These are phyloP conservation scores for Tetraselmis striata DNA, from an alignment of 139 green algal genomes.

Conservation along the genomic window DNA sequence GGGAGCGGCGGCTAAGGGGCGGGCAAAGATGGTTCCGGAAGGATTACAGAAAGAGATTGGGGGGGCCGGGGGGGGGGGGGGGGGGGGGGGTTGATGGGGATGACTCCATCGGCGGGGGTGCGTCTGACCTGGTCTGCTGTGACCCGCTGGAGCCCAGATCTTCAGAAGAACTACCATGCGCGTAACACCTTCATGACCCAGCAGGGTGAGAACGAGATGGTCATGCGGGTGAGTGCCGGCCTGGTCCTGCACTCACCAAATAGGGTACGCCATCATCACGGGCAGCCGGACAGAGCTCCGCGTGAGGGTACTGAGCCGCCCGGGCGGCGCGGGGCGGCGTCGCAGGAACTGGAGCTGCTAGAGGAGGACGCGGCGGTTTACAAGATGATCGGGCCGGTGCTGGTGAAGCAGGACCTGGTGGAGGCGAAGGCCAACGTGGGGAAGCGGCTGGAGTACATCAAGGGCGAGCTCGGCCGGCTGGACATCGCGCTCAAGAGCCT, in stretches of 20 bases:
- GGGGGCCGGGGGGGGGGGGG: too few species aligned
- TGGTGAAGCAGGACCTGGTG: conserved; percentile 78
- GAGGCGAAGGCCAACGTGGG: conserved; percentile 80
- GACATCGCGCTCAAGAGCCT: conserved; percentile 31
- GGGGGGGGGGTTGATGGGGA: too few species aligned
- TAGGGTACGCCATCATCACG: neutral
- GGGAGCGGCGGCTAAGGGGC: too few species aligned
- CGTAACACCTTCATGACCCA: conserved; percentile 52
- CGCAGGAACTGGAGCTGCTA: conserved; percentile 71
- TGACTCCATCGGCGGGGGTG: too few species aligned
- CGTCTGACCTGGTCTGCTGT: too few species aligned
- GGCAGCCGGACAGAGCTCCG: neutral
- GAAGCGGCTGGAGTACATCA: conserved; percentile 86
- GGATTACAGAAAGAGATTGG: too few species aligned
- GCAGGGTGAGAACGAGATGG: conserved; percentile 64
- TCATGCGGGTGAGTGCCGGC: conserved; percentile 39
- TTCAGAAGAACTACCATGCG: conserved; percentile 35
- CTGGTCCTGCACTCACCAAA: neutral
- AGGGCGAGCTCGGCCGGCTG: conserved; percentile 37
- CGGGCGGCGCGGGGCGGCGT: too few species aligned
- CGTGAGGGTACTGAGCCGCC: neutral
- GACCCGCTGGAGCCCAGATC: conserved; percentile 33
- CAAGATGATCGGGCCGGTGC: conserved; percentile 81
- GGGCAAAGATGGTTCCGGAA: too few species aligned
- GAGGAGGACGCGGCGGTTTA: conserved; percentile 74